Conservation (phyloP, 1,139 yeast species). For the Suhomyces wounanorum region DNA sequence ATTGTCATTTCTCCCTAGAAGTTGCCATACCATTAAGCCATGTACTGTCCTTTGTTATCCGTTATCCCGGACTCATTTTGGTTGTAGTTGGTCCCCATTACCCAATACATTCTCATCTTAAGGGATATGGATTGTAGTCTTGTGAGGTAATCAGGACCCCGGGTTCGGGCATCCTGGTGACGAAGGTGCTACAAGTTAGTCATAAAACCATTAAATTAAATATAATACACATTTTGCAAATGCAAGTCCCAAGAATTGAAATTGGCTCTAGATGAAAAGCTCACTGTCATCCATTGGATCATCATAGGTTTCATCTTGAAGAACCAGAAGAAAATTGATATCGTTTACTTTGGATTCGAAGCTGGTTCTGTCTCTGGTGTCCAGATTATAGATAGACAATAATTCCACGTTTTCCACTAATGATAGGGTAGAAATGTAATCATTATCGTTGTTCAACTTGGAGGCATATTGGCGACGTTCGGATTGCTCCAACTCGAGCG, state of each 20-base stretch:
- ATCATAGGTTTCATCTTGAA: slow-evolving; percentile 26
- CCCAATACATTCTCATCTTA: too few relatives aligned
- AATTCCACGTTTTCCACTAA: slow-evolving; percentile 32
- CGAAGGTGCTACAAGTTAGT: background rate
- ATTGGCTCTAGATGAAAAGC: slow-evolving; percentile 1
- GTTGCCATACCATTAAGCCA: too few relatives aligned
- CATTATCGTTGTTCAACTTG: slow-evolving; percentile 10
- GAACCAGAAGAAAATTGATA: slow-evolving; percentile 21
- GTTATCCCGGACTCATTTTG: too few relatives aligned
- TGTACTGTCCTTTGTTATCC: too few relatives aligned
- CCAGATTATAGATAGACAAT: slow-evolving; percentile 17
- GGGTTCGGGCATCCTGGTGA: too few relatives aligned
- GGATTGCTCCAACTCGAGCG: slow-evolving; percentile 27
- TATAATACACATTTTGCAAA: slow-evolving; percentile 3
- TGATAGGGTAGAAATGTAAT: slow-evolving; percentile 10
- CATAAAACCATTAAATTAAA: background rate
- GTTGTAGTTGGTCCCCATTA: too few relatives aligned
- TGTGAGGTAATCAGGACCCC: too few relatives aligned
- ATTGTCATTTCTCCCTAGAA: too few relatives aligned
- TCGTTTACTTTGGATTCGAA: slow-evolving; percentile 19
- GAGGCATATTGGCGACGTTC: slow-evolving; percentile 19
- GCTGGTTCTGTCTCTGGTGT: background rate
- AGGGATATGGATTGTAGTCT: too few relatives aligned
- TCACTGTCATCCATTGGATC: slow-evolving; percentile 5
- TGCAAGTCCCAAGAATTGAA: slow-evolving; percentile 3